Conservation (phyloP, 2,329 filamentous ascomycete genomes). For the Arachnopeziza araneosa region DNA sequence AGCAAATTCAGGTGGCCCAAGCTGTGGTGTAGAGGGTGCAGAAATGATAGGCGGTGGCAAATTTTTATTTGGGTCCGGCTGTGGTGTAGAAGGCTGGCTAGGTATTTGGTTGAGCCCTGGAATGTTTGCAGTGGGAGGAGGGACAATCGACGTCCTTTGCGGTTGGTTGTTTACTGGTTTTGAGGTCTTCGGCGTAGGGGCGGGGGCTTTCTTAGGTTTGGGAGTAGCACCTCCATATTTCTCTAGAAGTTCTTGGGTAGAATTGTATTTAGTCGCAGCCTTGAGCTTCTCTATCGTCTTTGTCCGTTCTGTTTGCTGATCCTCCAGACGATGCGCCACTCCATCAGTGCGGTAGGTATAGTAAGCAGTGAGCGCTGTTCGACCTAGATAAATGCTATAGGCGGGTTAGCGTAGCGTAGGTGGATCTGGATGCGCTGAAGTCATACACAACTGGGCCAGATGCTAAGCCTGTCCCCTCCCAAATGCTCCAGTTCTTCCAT, state of each 20-base stretch:
- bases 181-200: slow-evolving; percentile 20
- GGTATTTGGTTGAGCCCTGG: slow-evolving; percentile 34
- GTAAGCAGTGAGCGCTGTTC: slow-evolving; percentile 59
- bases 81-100: slow-evolving; percentile 23
- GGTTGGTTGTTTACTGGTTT: slow-evolving; percentile 23
- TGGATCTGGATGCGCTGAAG: neutral
- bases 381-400: slow-evolving; percentile 70
- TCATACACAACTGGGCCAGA: slow-evolving; percentile 73
- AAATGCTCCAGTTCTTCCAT: slow-evolving; percentile 67
- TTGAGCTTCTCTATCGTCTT: slow-evolving; percentile 93
- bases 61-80: slow-evolving; percentile 10
- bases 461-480: slow-evolving; percentile 73
- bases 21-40: slow-evolving; percentile 31
- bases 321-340: slow-evolving; percentile 63
- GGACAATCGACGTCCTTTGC: slow-evolving; percentile 44
- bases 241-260: slow-evolving; percentile 84
- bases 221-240: slow-evolving; percentile 69
- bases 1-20: slow-evolving; percentile 54
- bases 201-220: slow-evolving; percentile 25
- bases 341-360: slow-evolving; percentile 78
- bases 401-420: slow-evolving; percentile 16
- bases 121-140: slow-evolving; percentile 60
- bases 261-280: slow-evolving; percentile 91
- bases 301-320: slow-evolving; percentile 71
- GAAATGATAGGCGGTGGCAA: slow-evolving; percentile 15